Evolutionary conservation across 768 basidiomycete species (phyloP).

Genomic region (Termitomyces sp.): DNA sequence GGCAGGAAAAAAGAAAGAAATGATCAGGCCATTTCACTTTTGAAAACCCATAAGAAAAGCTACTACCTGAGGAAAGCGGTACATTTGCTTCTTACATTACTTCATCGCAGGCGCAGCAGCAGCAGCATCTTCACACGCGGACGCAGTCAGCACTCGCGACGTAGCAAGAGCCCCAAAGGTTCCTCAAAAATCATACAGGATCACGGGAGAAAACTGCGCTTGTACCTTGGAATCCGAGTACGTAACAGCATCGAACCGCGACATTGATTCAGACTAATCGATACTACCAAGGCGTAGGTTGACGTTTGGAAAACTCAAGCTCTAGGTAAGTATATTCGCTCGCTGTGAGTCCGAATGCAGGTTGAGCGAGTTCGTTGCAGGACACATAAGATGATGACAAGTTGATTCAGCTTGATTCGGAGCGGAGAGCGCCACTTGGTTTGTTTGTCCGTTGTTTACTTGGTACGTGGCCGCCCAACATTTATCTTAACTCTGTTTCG

Average conservation of each 20-base stretch:
- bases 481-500: conserved; percentile 18
- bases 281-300: not conserved
- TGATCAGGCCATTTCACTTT: not conserved
- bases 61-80: not conserved
- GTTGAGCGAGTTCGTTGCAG: not conserved
- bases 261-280: not conserved
- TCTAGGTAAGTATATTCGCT: not conserved
- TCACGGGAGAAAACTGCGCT: not conserved
- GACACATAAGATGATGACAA: conserved; percentile 2
- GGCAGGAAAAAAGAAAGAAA: not conserved
- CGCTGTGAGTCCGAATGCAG: not conserved
- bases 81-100: not conserved
- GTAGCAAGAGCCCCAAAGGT: not conserved
- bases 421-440: conserved; percentile 15
- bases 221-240: not conserved
- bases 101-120: not conserved
- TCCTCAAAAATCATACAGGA: not conserved
- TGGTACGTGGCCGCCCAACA: conserved; percentile 30
- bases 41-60: not conserved
- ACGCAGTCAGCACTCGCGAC: not conserved
- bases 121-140: not conserved
- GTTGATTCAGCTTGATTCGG: not conserved
- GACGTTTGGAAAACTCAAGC: not conserved
- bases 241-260: not conserved
- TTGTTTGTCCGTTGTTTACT: conserved; percentile 29